Evolutionary conservation across 1,284 basidiomycete species (phyloP).

Genomic region (Mycosarcoma maydis): DNA sequence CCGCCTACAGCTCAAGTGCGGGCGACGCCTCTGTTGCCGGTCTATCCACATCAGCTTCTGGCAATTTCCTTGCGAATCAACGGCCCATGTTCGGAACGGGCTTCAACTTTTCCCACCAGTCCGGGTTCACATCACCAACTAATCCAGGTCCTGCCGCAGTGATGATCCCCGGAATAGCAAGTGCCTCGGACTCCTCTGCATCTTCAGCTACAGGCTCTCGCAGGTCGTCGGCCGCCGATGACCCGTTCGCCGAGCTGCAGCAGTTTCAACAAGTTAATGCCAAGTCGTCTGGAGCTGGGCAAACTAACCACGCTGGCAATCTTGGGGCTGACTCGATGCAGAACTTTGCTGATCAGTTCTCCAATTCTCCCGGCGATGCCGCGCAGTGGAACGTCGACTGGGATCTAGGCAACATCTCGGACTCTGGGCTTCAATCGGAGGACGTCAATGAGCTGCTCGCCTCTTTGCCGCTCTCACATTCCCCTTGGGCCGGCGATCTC

Average conservation of each 20-base stretch:
- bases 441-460: slow-evolving; percentile 31
- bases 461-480: slow-evolving; percentile 46
- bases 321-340: slow-evolving; percentile 19
- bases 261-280: slow-evolving; percentile 11
- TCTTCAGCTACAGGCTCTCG: slow-evolving; percentile 31
- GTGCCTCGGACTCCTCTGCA: slow-evolving; percentile 26
- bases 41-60: slow-evolving; percentile 6
- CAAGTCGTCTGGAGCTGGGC: slow-evolving; percentile 4
- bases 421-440: slow-evolving; percentile 19
- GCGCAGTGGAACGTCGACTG: slow-evolving; percentile 40
- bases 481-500: slow-evolving; percentile 51
- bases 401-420: slow-evolving; percentile 40
- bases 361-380: slow-evolving; percentile 3
- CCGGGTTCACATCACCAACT: slow-evolving; percentile 17
- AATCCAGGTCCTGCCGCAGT: slow-evolving; percentile 6
- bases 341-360: slow-evolving; percentile 31
- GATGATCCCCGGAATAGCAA: slow-evolving; percentile 15
- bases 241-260: slow-evolving; percentile 18
- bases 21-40: slow-evolving; percentile 30
- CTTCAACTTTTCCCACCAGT: slow-evolving; percentile 10
- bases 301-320: slow-evolving; percentile 8
- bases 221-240: slow-evolving; percentile 16
- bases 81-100: slow-evolving; percentile 14
- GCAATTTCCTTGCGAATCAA: slow-evolving; percentile 5
- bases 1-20: slow-evolving; percentile 32